A percentile compares a stretch with the other conserved stretches of the same genome.
Conservation (phyloP, 495 filamentous ascomycete genomes). For the Paragyromitra xinjiangensis region DNA sequence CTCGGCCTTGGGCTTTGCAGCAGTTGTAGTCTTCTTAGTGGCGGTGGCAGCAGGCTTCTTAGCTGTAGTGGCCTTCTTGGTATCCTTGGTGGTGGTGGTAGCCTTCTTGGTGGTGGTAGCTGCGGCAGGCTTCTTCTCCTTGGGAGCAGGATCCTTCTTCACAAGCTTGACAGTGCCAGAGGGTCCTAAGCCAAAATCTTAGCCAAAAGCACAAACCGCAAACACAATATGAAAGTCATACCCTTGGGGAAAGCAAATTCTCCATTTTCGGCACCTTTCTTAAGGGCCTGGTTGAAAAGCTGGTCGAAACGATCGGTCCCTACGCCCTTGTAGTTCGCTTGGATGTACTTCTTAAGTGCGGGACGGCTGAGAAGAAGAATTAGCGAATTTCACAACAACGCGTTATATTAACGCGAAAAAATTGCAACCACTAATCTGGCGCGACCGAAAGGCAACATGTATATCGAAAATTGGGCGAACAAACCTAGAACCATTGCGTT, state of each 20-base stretch:
- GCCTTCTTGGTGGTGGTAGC: constrained; percentile 64
- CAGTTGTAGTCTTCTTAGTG: constrained; percentile 64
- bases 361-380: constrained; percentile 72
- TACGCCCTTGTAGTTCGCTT: constrained; percentile 89
- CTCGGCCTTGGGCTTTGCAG: constrained; percentile 64
- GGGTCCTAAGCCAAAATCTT: constrained; percentile 69
- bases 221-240: constrained; percentile 62
- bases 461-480: constrained; percentile 51
- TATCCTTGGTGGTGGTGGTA: constrained; percentile 63
- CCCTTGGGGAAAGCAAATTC: constrained; percentile 95
- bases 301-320: constrained; percentile 79
- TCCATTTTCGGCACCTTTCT: constrained; percentile 86
- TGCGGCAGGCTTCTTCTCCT: constrained; percentile 61
- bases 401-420: constrained; percentile 32
- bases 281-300: constrained; percentile 92
- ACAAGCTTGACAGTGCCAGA: constrained; percentile 97
- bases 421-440: constrained; percentile 3
- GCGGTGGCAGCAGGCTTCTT: constrained; percentile 62
- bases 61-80: constrained; percentile 59
- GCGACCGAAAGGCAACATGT: constrained; percentile 11
- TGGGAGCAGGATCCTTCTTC: constrained; percentile 71
- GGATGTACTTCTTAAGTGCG: constrained; percentile 97
- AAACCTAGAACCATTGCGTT: constrained; percentile 72
- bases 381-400: constrained; percentile 50
- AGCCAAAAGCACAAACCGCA: constrained; percentile 49